Conservation (phyloP, 306 rosid genomes). For the Echinosophora koreensis region DNA sequence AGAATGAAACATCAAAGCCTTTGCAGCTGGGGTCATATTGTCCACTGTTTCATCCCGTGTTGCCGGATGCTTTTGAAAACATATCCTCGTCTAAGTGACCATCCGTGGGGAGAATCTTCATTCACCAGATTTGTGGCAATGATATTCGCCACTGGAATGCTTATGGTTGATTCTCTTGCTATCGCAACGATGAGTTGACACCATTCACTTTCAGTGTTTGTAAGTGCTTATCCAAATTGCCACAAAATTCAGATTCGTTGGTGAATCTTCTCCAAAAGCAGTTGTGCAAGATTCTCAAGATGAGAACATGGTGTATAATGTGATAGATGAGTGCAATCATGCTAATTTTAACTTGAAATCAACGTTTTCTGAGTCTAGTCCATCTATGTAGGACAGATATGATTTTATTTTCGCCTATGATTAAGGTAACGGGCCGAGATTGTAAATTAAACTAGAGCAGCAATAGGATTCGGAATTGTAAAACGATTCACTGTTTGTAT, state of each 20-base stretch:
- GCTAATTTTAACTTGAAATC: slow-evolving; percentile 51
- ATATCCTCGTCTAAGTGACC: too few relatives aligned
- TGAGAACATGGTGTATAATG: slow-evolving; percentile 54
- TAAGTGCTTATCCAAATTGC: slow-evolving; percentile 31
- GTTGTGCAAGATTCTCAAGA: slow-evolving; percentile 51
- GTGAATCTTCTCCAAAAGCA: slow-evolving; percentile 53
- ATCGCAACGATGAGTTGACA: slow-evolving; percentile 31
- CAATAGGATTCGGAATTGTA: slow-evolving; percentile 32
- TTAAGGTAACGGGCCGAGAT: slow-evolving; percentile 29
- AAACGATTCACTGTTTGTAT: too few relatives aligned
- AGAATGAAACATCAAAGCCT: too few relatives aligned
- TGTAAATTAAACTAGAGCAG: slow-evolving; percentile 38
- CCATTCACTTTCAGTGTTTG: slow-evolving; percentile 40
- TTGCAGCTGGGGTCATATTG: too few relatives aligned
- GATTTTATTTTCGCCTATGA: slow-evolving; percentile 45
- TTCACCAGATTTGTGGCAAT: too few relatives aligned
- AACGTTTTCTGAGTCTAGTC: slow-evolving; percentile 49
- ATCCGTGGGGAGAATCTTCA: too few relatives aligned
- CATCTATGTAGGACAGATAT: slow-evolving; percentile 45
- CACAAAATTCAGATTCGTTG: slow-evolving; percentile 44
- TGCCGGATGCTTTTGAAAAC: too few relatives aligned
- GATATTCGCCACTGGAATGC: too few relatives aligned
- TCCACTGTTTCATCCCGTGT: too few relatives aligned
- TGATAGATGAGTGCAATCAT: slow-evolving; percentile 72
- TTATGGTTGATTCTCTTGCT: too few relatives aligned